phyloP scores from a whole-genome alignment of 1,284 basidiomycete species.

The Farysia itapuensis region DNA sequence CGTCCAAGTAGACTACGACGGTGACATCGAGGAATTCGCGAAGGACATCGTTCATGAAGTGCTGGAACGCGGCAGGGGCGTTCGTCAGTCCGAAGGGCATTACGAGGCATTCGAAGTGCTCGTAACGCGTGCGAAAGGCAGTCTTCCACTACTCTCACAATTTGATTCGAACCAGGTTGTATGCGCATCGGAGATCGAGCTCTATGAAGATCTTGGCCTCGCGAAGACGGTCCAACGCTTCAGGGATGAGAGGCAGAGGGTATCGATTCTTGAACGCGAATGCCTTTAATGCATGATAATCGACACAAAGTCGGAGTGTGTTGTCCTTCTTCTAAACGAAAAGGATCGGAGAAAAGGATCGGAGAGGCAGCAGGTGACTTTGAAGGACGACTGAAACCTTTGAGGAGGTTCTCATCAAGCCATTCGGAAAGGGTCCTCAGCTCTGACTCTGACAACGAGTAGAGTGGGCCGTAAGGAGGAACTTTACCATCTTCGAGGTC shows the following conservation, averaged over 20 bases:
- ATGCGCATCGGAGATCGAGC: slow-evolving; percentile 2
- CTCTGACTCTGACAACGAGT: slow-evolving; percentile 2
- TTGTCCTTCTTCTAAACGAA: slow-evolving; percentile 4
- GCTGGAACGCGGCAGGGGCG: slow-evolving; percentile 17
- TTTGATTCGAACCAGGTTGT: neutral
- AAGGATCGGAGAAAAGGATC: slow-evolving; percentile 1
- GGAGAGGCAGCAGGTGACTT: neutral
- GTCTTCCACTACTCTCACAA: slow-evolving; percentile 2
- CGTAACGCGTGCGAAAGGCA: slow-evolving; percentile 9
- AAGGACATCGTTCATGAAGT: slow-evolving; percentile 15
- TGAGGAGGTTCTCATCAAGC: slow-evolving; percentile 2
- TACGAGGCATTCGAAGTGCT: slow-evolving; percentile 7
- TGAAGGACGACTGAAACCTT: slow-evolving; percentile 7
- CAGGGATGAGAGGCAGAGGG: slow-evolving; percentile 7
- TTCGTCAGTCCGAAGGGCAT: slow-evolving; percentile 21
- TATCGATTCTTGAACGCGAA: slow-evolving; percentile 4
- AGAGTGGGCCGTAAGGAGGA: neutral
- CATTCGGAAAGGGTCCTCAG: neutral
- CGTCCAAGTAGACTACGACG: neutral
- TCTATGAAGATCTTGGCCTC: slow-evolving; percentile 2
- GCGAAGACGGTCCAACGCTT: slow-evolving; percentile 1
- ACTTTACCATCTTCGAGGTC: neutral
- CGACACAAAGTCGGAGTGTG: neutral
- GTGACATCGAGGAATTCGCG: neutral
- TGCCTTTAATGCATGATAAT: neutral